A percentile compares a stretch with the other conserved stretches of the same genome.
phyloP scores from a whole-genome alignment of 2,329 filamentous ascomycete genomes.

The Ceratocystis diversiconidia region DNA sequence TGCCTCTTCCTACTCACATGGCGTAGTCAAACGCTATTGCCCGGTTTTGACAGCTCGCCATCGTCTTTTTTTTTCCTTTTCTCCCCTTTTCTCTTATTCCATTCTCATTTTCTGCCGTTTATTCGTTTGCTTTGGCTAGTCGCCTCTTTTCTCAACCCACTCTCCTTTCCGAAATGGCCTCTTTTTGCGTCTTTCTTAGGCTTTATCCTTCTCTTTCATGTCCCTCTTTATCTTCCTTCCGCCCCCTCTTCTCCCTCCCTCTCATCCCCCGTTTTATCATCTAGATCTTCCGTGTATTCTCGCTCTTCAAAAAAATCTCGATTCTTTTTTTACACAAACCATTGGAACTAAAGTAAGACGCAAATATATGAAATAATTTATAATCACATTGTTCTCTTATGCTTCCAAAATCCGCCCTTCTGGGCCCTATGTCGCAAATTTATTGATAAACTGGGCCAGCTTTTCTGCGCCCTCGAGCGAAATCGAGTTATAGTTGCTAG shows the following conservation, averaged over 20 bases:
- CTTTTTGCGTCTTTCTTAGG: background rate
- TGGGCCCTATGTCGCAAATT: constrained; percentile 31
- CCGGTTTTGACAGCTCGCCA: constrained; percentile 4
- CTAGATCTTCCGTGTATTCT: constrained; percentile 9
- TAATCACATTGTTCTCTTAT: background rate
- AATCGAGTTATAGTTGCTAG: constrained; percentile 82
- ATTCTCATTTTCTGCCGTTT: background rate
- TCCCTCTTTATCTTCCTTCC: background rate
- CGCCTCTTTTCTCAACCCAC: background rate
- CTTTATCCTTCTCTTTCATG: background rate
- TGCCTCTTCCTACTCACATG: background rate
- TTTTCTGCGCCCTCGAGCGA: constrained; percentile 51
- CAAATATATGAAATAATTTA: background rate
- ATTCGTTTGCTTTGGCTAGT: background rate
- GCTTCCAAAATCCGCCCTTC: background rate
- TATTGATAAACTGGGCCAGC: constrained; percentile 47
- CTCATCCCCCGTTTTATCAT: background rate
- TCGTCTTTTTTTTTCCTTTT: background rate
- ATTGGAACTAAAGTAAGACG: background rate
- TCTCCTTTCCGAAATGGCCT: constrained; percentile 5
- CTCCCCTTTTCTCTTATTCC: background rate
- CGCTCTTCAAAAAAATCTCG: background rate
- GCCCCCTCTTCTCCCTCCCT: background rate
- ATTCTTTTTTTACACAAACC: background rate
- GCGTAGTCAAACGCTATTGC: background rate